These are phyloP conservation scores for Magnaporthiopsis poae DNA, from an alignment of 2,329 filamentous ascomycete genomes.

Conservation along the genomic window DNA sequence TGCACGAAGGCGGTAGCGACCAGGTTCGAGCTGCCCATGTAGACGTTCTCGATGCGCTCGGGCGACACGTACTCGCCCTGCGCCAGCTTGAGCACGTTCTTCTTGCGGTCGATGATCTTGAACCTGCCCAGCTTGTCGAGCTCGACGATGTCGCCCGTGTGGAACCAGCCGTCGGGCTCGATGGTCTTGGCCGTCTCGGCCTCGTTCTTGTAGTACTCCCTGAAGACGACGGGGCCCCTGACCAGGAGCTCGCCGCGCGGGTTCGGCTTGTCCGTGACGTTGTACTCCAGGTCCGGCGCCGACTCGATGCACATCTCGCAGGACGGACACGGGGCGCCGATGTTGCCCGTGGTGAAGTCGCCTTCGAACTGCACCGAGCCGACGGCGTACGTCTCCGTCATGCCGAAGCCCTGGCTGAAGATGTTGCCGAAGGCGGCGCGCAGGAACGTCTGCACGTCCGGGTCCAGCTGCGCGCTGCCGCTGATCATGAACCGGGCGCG, in stretches of 20 bases:
- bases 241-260: slow-evolving; percentile 84
- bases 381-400: slow-evolving; percentile 86
- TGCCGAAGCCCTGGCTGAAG: slow-evolving; percentile 79
- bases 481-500: slow-evolving; percentile 65
- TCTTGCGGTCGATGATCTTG: slow-evolving; percentile 88
- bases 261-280: slow-evolving; percentile 73
- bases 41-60: slow-evolving; percentile 92
- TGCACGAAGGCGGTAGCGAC: slow-evolving; percentile 79
- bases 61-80: slow-evolving; percentile 98
- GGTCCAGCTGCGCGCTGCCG: slow-evolving; percentile 84
- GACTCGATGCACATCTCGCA: slow-evolving; percentile 73
- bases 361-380: slow-evolving; percentile 57
- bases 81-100: slow-evolving; percentile 97
- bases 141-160: slow-evolving; percentile 81
- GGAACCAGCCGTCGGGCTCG: slow-evolving; percentile 90
- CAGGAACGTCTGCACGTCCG: slow-evolving; percentile 77
- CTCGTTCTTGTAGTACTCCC: slow-evolving; percentile 79
- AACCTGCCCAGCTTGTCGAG: slow-evolving; percentile 80
- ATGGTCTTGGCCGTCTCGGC: slow-evolving; percentile 77
- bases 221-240: slow-evolving; percentile 70
- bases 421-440: slow-evolving; percentile 70
- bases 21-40: slow-evolving; percentile 69
- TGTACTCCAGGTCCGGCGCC: slow-evolving; percentile 90
- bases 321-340: slow-evolving; percentile 59
- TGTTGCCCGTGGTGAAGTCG: slow-evolving; percentile 72